phyloP scores from a whole-genome alignment of 2,329 filamentous ascomycete genomes.

The Penicillium verrucosum region DNA sequence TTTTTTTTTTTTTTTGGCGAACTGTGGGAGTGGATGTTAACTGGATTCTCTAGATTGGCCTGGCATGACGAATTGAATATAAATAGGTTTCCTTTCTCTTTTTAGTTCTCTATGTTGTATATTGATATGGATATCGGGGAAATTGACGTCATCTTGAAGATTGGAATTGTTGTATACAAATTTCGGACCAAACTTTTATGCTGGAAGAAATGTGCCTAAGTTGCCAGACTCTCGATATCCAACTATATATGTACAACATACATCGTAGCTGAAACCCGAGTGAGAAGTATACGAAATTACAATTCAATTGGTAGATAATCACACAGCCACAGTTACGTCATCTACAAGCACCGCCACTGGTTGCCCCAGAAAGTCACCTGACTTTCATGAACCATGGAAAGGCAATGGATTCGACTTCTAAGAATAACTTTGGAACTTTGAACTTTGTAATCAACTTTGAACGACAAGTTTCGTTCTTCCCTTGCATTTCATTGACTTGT shows the following conservation, averaged over 20 bases:
- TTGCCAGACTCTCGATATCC: too few species aligned
- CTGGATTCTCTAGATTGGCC: slow-evolving; percentile 33
- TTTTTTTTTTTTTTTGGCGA: background rate
- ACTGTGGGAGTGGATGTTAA: slow-evolving; percentile 7
- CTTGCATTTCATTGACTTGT: background rate
- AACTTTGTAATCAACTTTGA: background rate
- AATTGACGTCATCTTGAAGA: background rate
- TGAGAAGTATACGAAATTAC: background rate
- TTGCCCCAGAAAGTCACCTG: slow-evolving; percentile 15
- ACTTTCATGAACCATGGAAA: slow-evolving; percentile 18
- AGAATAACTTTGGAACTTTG: slow-evolving; percentile 12
- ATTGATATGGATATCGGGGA: background rate
- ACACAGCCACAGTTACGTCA: slow-evolving; percentile 21
- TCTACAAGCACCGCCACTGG: slow-evolving; percentile 14
- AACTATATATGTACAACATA: background rate
- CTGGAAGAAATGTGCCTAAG: background rate
- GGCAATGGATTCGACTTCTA: slow-evolving; percentile 15
- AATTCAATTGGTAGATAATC: background rate
- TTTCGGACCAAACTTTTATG: background rate
- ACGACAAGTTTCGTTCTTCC: background rate
- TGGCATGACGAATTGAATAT: slow-evolving; percentile 26
- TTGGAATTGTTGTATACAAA: background rate
- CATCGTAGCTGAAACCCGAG: background rate
- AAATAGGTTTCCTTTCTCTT: too few species aligned
- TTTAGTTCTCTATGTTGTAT: background rate